Base-by-base conservation (phyloP, 2,329 filamentous ascomycete species). In the Venturia effusa region DNA sequence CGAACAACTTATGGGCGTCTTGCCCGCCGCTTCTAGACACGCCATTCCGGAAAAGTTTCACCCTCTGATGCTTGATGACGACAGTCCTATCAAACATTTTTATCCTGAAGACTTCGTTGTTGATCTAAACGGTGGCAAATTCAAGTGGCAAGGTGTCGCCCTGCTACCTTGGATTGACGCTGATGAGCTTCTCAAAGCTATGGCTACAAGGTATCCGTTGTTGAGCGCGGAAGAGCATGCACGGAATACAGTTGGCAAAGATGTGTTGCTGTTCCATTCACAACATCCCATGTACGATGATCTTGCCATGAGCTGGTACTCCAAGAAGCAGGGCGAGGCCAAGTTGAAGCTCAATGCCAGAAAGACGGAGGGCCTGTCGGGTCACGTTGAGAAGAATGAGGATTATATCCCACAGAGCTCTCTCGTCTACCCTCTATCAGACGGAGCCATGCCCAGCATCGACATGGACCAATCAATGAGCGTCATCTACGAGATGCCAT, bases 111-210 rank as follows among this genome's bases (percentile, higher is more conserved):
- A 96, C 30, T 99, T 99, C 70, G 86, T 89, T 19, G 84, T 97
- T 62, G 94, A 99, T 74, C 78, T 97, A 51, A 99, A 99, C 68
- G 94, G 94, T 63, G 97, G 97, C 79, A 99, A 97, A 74, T 95
- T 97, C 77, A 91, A 92, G 0, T 99, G 95, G 94, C 93, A 97
- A 74, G 94, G 94, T 67, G 88, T 99, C 62, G 92, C 91, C 2
- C 80, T 99, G 24, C 81, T 99, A 40, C 94, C 94, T 0, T 99
- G 97, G 74, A 99, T 99, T 70, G 92, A 99, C 70, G 94, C 96
- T 81, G 86, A 88, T 62, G 86, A 92, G 62, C 79, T 99, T 22
- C 80, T 99, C 10, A 81, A 83, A 22, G 93, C 93, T 10, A 93
- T 97, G 79, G 83, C 85, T 59, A 88, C 86, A 67, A 91, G 89